Percentiles rank a stretch among this genome's conserved stretches.
These are phyloP conservation scores for Lumnitzera littorea DNA, from an alignment of 345 rosid species.

Conservation along the genomic window DNA sequence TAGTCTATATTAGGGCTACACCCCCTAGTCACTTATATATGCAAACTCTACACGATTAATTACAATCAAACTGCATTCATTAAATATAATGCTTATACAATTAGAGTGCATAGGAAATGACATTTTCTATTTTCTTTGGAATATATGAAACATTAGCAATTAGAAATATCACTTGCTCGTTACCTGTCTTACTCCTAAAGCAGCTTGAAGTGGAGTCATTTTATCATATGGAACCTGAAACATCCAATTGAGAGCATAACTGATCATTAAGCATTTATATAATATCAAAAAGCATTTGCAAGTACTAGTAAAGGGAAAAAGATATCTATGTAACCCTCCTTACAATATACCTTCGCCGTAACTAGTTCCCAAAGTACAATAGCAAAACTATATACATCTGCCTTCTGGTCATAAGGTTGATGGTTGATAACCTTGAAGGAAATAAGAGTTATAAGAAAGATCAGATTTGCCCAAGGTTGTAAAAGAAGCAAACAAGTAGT, in stretches of 20 bases:
- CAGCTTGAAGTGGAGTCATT: slow-evolving; percentile 75
- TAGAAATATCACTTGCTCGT: too few species aligned
- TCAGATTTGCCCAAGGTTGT: too few species aligned
- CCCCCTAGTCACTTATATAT: too few species aligned
- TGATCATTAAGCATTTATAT: background rate
- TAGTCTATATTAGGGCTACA: too few species aligned
- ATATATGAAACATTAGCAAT: too few species aligned
- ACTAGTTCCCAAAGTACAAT: slow-evolving; percentile 74
- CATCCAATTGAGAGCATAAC: slow-evolving; percentile 3
- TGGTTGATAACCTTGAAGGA: slow-evolving; percentile 60
- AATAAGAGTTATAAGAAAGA: background rate
- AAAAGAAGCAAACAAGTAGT: too few species aligned
- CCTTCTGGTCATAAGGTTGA: slow-evolving; percentile 63
- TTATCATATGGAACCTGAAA: slow-evolving; percentile 56
- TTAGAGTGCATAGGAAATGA: too few species aligned
- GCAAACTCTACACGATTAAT: too few species aligned
- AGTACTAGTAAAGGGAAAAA: background rate
- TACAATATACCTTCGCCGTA: slow-evolving; percentile 55
- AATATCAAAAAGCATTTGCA: background rate
- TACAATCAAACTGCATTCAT: too few species aligned
- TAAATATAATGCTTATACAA: too few species aligned
- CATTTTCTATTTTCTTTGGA: too few species aligned
- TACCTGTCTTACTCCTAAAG: slow-evolving; percentile 76
- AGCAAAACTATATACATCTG: slow-evolving; percentile 70
- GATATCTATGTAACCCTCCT: background rate